Evolutionary conservation across 768 basidiomycete species (phyloP), one percentile per base, ranked within the genome.

Genomic region (Lyophyllum atratum): DNA sequence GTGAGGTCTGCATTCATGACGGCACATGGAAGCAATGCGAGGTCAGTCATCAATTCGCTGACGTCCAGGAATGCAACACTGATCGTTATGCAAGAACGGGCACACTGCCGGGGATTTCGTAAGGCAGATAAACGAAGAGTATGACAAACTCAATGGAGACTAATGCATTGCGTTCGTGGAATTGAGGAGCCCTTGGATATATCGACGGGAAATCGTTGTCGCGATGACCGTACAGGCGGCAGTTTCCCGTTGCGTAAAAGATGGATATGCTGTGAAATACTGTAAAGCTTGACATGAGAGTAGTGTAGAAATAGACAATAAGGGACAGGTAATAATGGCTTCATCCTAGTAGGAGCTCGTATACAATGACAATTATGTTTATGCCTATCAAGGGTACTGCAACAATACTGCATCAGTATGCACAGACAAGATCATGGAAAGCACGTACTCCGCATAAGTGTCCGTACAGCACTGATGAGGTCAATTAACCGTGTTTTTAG

Each of bases 391-490:
- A 78, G 34, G 95, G 95, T 81, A 98, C 95, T 98, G 59, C 21
- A 64, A 56, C 52, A 15, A 12, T 47, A 28, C 50, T 54, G 15
- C n/a, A 21, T 22, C 22, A 47, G 44, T 43, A 15, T 24, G 43
- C 5, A 54, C 11, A 75, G 48, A 52, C 12, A 51, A 54, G 44
- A 46, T 50, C 56, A 34, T 34, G 37, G 52, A 40, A 17, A 53
- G 21, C 29, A 86, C 95, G 79, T 71, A 99, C 96, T 94, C 72
- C 96, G 86, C 92, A 98, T 93, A 65, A 99, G 80, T 45, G 96
- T 98, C 74, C 96, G 82, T 58, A 98, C 94, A 34, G 96, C 96
- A 64, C 90, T 85, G 60, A 98, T 97, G 65, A 99, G 85, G 76
- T 92, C 92, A 70, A 98, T 85, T 58, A 98, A 72, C 66, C 92